Conservation (phyloP, 345 rosid species). For the Eucalyptus tenuipes region DNA sequence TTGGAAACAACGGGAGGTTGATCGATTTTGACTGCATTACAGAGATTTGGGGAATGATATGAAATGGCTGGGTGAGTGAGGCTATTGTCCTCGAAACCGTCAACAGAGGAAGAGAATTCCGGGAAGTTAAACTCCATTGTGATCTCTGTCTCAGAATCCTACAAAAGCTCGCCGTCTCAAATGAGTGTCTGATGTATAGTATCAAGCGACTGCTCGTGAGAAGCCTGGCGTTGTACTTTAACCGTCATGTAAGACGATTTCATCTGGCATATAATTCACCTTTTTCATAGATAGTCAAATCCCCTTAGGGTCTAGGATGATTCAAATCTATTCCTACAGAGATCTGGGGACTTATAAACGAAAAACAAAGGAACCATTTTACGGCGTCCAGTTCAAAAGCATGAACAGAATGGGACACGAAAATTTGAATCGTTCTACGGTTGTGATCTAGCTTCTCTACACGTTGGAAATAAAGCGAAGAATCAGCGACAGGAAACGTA, state of each 20-base stretch:
- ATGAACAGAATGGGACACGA: not conserved
- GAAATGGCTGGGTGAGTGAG: not conserved
- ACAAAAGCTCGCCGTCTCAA: not conserved
- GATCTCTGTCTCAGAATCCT: not conserved
- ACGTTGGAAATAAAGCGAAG: not conserved
- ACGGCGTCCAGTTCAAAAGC: not conserved
- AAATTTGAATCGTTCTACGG: not conserved
- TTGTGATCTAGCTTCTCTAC: not conserved
- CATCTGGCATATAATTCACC: not conserved
- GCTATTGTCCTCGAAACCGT: not conserved
- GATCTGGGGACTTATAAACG: not conserved
- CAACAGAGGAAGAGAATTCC: not conserved
- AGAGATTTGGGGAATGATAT: not conserved
- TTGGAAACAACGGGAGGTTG: not conserved
- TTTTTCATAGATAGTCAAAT: not conserved
- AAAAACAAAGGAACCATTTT: not conserved
- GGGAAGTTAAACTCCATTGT: not conserved
- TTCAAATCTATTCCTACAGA: not conserved
- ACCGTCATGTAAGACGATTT: not conserved
- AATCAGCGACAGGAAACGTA: not conserved
- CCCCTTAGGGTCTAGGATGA: not conserved
- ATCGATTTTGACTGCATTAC: not conserved
- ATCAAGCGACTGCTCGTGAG: not conserved
- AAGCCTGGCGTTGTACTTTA: not conserved
- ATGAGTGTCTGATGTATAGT: not conserved